Evolutionary conservation across 2,329 filamentous ascomycete species (phyloP).

Genomic region (Truncatella angustata): DNA sequence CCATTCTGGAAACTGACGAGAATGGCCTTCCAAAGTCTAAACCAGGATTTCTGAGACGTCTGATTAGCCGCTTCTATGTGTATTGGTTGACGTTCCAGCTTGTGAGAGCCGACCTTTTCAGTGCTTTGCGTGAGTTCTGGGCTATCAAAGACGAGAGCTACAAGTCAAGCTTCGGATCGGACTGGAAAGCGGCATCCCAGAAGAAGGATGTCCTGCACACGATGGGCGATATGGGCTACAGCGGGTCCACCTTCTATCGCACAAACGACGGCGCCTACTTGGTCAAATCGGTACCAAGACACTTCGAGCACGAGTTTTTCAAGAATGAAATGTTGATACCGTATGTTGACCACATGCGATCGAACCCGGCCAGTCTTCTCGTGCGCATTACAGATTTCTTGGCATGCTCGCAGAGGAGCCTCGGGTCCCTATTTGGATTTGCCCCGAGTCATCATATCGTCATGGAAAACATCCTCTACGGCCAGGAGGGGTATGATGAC

Average conservation of each 20-base stretch:
- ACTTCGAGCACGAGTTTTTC: slow-evolving; percentile 57
- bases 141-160: slow-evolving; percentile 53
- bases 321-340: slow-evolving; percentile 14
- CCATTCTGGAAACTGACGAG: slow-evolving; percentile 30
- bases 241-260: slow-evolving; percentile 72
- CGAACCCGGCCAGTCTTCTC: slow-evolving; percentile 59
- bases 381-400: slow-evolving; percentile 72
- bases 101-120: slow-evolving; percentile 41
- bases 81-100: slow-evolving; percentile 32
- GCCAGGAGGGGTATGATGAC: slow-evolving; percentile 44
- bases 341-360: slow-evolving; percentile 51
- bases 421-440: slow-evolving; percentile 59
- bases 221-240: slow-evolving; percentile 70
- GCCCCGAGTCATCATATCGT: slow-evolving; percentile 72
- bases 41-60: slow-evolving; percentile 34
- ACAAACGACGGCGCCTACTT: slow-evolving; percentile 66
- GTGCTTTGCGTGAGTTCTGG: slow-evolving; percentile 40
- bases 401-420: slow-evolving; percentile 49
- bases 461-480: slow-evolving; percentile 74
- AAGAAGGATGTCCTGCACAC: slow-evolving; percentile 42
- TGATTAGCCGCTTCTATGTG: slow-evolving; percentile 39
- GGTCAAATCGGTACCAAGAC: slow-evolving; percentile 68
- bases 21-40: slow-evolving; percentile 23
- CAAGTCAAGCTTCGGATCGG: slow-evolving; percentile 46
- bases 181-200: slow-evolving; percentile 29